Base-by-base conservation (phyloP, 768 basidiomycete genomes). In the Boletus eberwhitei region DNA sequence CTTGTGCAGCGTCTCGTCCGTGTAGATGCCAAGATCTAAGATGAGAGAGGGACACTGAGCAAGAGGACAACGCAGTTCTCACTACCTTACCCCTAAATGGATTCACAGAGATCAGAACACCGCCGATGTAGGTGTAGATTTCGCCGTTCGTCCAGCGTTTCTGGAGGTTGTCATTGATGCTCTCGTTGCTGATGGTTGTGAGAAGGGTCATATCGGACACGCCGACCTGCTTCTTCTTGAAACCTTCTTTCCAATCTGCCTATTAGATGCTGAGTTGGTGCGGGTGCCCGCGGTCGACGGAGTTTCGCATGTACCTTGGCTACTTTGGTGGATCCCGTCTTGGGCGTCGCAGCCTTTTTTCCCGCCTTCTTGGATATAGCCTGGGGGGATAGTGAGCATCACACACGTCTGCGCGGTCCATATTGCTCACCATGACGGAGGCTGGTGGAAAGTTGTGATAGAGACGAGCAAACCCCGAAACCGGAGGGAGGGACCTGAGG, bases 221-320 rank as follows among this genome's bases (percentile, higher is more conserved):
- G 52, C 97, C 97, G 58, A 95, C 88, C 73, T 92, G 88, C 76
- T 98, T 98, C 86, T 98, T 99, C 87, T 97, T 97, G 81, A 99
- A 99, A 5, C 95, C 94, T 67, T 98, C 96, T 74, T 96, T 96
- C 96, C 96, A 99, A 71, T 98, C 96, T 46, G 96, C 96, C 95
- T 98, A 59, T 50, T 44, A 40, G 29, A 39, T 21, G 21, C 7
- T 53, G 44, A 52, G 57, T 61, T 47, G 52, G 44, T 43, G 59
- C 54, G 39, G 35, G 37, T 55, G 37, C 37, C 39, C 45, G 31
- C 8, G 32, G 21, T 47, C n/a, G 53, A 53, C n/a, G 8, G 24
- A 39, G 44, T 32, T 36, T n/a, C 32, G 48, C 50, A 62, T 59
- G 43, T 64, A 90, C 90, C 82, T 93, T 93, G 26, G 87, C 88